A percentile compares a stretch with the other conserved stretches of the same genome.
phyloP scores from a whole-genome alignment of 1,284 basidiomycete genomes.

The Cronartium quercuum region DNA sequence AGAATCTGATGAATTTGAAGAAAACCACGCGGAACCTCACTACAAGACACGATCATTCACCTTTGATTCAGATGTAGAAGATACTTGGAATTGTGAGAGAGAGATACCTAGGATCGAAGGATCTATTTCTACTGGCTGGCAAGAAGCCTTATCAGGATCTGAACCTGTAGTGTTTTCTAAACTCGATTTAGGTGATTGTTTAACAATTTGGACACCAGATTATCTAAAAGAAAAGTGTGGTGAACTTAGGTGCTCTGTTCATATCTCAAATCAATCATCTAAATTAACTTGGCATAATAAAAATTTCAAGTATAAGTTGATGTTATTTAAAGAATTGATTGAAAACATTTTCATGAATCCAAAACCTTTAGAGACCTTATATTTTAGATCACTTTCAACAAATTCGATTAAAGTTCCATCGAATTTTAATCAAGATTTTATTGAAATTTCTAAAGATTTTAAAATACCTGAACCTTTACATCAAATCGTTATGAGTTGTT shows the following conservation, averaged over 20 bases:
- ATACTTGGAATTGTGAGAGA: constrained; percentile 21
- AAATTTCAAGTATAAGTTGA: constrained; percentile 34
- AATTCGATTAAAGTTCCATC: constrained; percentile 22
- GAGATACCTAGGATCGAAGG: not conserved
- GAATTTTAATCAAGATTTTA: constrained; percentile 26
- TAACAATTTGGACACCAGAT: constrained; percentile 14
- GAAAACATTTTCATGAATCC: constrained; percentile 5
- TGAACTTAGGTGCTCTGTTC: constrained; percentile 25
- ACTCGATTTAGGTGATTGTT: constrained; percentile 18
- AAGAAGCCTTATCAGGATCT: not conserved
- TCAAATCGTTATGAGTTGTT: not conserved
- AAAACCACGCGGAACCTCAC: not conserved
- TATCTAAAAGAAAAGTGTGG: constrained; percentile 25
- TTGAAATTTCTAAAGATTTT: constrained; percentile 23
- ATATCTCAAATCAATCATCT: constrained; percentile 19
- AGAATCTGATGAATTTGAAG: not conserved
- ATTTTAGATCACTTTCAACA: constrained; percentile 33
- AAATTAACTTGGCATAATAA: constrained; percentile 33
- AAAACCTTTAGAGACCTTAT: not conserved
- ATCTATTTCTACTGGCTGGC: constrained; percentile 2
- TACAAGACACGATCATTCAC: not conserved
- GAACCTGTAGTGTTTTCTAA: constrained; percentile 15
- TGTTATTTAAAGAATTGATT: constrained; percentile 28
- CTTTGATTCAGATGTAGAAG: constrained; percentile 10
- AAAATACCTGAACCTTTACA: constrained; percentile 16